A percentile compares a stretch with the other conserved stretches of the same genome.
Conservation (phyloP, 176 grass and related monocot species). For the Poa annua region DNA sequence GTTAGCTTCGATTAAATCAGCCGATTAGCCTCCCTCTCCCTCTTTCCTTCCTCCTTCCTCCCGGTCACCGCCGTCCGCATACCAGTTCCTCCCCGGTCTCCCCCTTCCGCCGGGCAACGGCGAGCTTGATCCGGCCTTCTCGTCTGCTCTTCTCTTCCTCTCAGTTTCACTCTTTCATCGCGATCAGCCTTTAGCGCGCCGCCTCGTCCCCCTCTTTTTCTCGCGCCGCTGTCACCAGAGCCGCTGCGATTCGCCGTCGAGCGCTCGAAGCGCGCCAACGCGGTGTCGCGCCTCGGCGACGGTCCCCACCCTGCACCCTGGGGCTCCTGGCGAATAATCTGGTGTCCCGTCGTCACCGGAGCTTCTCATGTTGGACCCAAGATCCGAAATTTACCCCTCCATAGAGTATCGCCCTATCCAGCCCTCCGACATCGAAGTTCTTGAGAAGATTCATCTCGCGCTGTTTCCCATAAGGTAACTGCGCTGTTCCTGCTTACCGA, state of each 20-base stretch:
- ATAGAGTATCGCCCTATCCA: conserved; percentile 90
- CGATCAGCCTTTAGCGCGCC: not conserved
- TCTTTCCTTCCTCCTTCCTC: conserved; percentile 2
- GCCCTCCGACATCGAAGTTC: conserved; percentile 82
- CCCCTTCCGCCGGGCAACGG: not conserved
- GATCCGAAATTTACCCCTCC: conserved; percentile 63
- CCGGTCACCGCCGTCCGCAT: conserved; percentile 43
- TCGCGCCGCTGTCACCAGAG: conserved; percentile 24
- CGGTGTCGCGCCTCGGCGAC: not conserved
- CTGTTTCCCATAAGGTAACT: conserved; percentile 90
- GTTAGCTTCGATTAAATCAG: conserved; percentile 30
- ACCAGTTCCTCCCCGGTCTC: not conserved
- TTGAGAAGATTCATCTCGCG: conserved; percentile 86
- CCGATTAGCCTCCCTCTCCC: conserved; percentile 39
- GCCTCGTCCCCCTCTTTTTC: not conserved
- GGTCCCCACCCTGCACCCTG: not conserved
- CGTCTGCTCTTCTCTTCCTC: not conserved
- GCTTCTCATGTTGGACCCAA: conserved; percentile 93
- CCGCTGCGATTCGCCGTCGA: conserved; percentile 35
- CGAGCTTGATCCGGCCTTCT: not conserved
- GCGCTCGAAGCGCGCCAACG: conserved; percentile 16
- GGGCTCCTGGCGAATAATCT: conserved; percentile 32
- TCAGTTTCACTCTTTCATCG: not conserved
- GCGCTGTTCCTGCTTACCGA: conserved; percentile 34
- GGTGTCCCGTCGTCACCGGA: conserved; percentile 36